Evolutionary conservation across 2,329 filamentous ascomycete species (phyloP).

Genomic region (Fusarium heterosporum): DNA sequence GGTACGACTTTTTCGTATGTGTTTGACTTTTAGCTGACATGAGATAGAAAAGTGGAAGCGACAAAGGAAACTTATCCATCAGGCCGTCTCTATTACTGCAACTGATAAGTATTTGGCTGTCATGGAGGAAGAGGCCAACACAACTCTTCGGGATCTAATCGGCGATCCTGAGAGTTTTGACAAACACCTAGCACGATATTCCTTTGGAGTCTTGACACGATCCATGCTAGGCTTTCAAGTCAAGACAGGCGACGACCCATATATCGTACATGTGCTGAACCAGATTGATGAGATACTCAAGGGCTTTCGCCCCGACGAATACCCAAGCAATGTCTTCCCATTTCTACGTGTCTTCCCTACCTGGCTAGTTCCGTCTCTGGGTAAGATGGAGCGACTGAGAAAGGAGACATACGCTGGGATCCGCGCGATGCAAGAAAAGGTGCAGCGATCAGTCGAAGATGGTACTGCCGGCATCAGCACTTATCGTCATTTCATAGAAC

Average conservation of each 20-base stretch:
- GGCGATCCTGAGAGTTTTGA: not conserved
- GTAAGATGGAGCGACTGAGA: not conserved
- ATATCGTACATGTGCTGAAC: not conserved
- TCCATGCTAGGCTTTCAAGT: conserved; percentile 6
- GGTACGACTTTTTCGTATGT: not conserved
- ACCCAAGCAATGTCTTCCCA: conserved; percentile 5
- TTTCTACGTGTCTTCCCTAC: conserved; percentile 1
- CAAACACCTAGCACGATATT: conserved; percentile 3
- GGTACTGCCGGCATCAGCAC: conserved; percentile 1
- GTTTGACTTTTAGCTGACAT: not conserved
- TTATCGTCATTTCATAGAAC: not conserved
- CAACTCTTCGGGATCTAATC: not conserved
- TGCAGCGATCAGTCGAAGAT: not conserved
- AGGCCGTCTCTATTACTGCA: conserved; percentile 2
- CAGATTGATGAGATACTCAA: not conserved
- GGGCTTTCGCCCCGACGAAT: conserved; percentile 6
- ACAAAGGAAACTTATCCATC: conserved; percentile 4
- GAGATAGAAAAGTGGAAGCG: conserved; percentile 1
- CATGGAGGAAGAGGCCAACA: not conserved
- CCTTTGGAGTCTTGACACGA: conserved; percentile 4
- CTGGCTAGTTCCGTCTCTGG: conserved; percentile 1
- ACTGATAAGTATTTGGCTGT: not conserved
- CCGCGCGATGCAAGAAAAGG: not conserved
- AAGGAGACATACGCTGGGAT: not conserved
- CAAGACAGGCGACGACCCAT: conserved; percentile 1